phyloP scores from a whole-genome alignment of 345 rosid genomes.

The Gossypium longicalyx region DNA sequence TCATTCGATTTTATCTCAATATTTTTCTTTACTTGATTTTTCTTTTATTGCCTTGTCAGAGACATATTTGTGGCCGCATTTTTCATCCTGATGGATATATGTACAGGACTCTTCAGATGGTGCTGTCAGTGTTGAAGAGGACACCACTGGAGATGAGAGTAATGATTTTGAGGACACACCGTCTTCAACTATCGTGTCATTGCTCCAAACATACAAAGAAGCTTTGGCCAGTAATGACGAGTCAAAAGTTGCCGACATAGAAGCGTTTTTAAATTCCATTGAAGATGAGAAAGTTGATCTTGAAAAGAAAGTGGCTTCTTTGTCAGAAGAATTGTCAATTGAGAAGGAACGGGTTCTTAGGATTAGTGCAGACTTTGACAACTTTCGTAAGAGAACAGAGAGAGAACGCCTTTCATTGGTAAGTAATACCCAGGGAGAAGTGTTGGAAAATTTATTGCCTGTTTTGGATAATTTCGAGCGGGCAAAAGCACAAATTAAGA shows the following conservation, averaged over 20 bases:
- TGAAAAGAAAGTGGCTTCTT: constrained; percentile 47
- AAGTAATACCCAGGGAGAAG: constrained; percentile 85
- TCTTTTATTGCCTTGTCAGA: neutral
- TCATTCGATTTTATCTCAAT: neutral
- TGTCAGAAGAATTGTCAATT: constrained; percentile 56
- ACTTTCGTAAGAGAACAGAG: constrained; percentile 91
- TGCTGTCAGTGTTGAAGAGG: constrained; percentile 40
- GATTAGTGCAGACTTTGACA: constrained; percentile 93
- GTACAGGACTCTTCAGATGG: constrained; percentile 62
- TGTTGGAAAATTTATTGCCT: constrained; percentile 70
- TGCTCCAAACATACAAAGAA: constrained; percentile 58
- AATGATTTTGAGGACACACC: constrained; percentile 42
- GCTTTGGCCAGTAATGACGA: constrained; percentile 64
- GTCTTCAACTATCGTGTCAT: constrained; percentile 38
- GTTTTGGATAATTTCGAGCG: constrained; percentile 95
- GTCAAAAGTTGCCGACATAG: constrained; percentile 54
- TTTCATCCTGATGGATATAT: constrained; percentile 23
- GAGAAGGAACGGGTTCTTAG: constrained; percentile 78
- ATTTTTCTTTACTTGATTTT: neutral
- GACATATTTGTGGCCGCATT: neutral
- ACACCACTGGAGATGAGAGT: constrained; percentile 26
- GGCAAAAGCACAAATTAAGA: constrained; percentile 82
- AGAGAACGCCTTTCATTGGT: constrained; percentile 78
- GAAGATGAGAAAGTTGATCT: constrained; percentile 62
- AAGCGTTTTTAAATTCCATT: constrained; percentile 55